Evolutionary conservation across 176 grass and related monocot species (phyloP).

Genomic region (Ampelocalamus luodianensis): DNA sequence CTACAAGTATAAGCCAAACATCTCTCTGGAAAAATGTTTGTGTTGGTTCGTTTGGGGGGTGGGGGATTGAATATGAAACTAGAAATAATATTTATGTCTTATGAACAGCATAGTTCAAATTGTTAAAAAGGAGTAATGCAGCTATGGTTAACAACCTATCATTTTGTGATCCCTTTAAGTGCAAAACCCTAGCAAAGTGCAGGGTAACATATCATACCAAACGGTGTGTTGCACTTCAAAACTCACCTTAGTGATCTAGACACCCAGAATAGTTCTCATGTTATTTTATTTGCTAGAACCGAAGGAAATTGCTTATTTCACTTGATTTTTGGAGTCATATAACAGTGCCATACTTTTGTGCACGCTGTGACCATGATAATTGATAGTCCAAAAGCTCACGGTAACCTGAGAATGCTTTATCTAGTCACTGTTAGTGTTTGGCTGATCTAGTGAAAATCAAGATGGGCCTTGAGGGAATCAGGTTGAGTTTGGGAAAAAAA

Average conservation of each 20-base stretch:
- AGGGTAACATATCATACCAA: not conserved
- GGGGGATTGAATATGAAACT: not conserved
- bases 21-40: not conserved
- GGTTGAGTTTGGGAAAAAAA: not conserved
- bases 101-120: not conserved
- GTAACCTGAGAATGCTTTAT: not conserved
- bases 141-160: not conserved
- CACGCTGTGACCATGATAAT: not conserved
- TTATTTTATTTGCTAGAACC: not conserved
- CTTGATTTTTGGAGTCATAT: not conserved
- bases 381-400: not conserved
- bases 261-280: not conserved
- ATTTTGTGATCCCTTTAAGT: not conserved
- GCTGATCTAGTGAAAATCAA: not conserved
- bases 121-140: not conserved
- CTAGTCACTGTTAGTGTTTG: not conserved
- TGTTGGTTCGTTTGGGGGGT: not conserved
- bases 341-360: constrained; percentile 16
- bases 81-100: not conserved
- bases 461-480: not conserved
- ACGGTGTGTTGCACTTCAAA: not conserved
- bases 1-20: constrained; percentile 1
- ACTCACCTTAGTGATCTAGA: not conserved
- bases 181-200: not conserved
- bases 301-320: not conserved